Evolutionary conservation across 805 yeast genomes (phyloP), one percentile per base, ranked within the genome.

Genomic region (Kazachstania bromeliacearum): DNA sequence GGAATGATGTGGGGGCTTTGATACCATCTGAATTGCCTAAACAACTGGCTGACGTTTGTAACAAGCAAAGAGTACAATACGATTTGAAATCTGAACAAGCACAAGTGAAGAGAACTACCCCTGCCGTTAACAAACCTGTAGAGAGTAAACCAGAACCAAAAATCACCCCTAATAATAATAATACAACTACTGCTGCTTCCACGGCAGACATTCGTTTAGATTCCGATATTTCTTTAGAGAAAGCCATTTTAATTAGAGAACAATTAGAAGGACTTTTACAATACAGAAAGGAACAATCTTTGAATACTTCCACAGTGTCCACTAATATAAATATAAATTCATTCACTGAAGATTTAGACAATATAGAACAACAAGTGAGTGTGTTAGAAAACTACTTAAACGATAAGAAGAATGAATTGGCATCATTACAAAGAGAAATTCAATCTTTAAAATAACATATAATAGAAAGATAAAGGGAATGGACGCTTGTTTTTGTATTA

Each of bases 21-120:
- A 77, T 92, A 18, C 98, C 98, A 28, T 68, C 92, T 39, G 79
- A 87, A n/a, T 87, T 92, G n/a, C 98, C 98, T 14, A 83, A 88
- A 2, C 77, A 92, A 5, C 66, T 92, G 45, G 71, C 95, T 30
- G 96, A 96, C 12, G 84, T 96, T 0, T 89, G 88, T 58, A 82
- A 84, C 28, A 85, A 85, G 62, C 88, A 83, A 46, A 71, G 71
- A 22, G 92, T 94, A 12, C 78, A 76, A 40, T 85, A 80, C 53
- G 77, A 79, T 47, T 44, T 79, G 23, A 67, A 67, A 20, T 72
- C 83, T 4, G 63, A 63, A 32, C 80, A 76, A 48, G 71, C 73
- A 2, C 62, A 69, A 35, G 54, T 67, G 18, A 56, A 43, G 32
- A 48, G 48, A 43, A 31, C 38, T 18, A 28, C 28, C 2, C 15